A percentile compares a stretch with the other conserved stretches of the same genome.
These are phyloP conservation scores for Claviceps citrina DNA, from an alignment of 2,329 filamentous ascomycete species.

Conservation along the genomic window DNA sequence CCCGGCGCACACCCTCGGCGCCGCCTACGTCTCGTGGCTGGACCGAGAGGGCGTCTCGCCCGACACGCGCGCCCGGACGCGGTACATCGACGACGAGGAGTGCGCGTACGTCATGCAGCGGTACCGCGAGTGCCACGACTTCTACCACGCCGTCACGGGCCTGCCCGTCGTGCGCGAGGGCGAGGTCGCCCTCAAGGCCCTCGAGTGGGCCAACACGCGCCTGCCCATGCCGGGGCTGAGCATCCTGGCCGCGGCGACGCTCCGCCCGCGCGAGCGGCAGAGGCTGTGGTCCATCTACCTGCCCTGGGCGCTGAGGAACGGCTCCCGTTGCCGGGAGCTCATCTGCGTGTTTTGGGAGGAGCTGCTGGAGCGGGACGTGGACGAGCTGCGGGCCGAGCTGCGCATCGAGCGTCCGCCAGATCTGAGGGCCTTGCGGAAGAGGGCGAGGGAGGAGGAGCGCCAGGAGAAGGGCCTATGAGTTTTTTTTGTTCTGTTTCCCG, in stretches of 20 bases:
- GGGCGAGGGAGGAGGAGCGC: constrained; percentile 52
- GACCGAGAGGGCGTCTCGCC: constrained; percentile 86
- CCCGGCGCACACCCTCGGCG: constrained; percentile 59
- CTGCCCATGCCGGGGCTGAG: constrained; percentile 90
- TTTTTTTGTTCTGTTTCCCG: not conserved
- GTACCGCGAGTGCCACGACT: constrained; percentile 94
- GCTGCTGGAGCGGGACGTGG: constrained; percentile 69
- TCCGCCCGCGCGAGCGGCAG: constrained; percentile 66
- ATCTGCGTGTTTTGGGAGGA: constrained; percentile 99
- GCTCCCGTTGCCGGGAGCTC: constrained; percentile 58
- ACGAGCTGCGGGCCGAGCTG: constrained; percentile 55
- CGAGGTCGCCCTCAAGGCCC: constrained; percentile 92
- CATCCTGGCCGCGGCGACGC: constrained; percentile 68
- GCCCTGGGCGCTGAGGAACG: constrained; percentile 83
- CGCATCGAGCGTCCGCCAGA: constrained; percentile 83
- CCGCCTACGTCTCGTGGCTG: constrained; percentile 77
- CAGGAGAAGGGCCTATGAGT: constrained; percentile 25
- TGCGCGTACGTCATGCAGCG: constrained; percentile 98
- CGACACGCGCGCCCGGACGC: constrained; percentile 67
- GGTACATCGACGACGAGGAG: constrained; percentile 88
- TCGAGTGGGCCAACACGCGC: constrained; percentile 89
- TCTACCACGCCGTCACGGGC: constrained; percentile 89
- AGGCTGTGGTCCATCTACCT: constrained; percentile 63
- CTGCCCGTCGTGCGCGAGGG: constrained; percentile 86
- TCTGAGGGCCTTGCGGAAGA: constrained; percentile 59